Evolutionary conservation across 371 early-diverging fungal species (phyloP).

Genomic region (Circinella minor): DNA sequence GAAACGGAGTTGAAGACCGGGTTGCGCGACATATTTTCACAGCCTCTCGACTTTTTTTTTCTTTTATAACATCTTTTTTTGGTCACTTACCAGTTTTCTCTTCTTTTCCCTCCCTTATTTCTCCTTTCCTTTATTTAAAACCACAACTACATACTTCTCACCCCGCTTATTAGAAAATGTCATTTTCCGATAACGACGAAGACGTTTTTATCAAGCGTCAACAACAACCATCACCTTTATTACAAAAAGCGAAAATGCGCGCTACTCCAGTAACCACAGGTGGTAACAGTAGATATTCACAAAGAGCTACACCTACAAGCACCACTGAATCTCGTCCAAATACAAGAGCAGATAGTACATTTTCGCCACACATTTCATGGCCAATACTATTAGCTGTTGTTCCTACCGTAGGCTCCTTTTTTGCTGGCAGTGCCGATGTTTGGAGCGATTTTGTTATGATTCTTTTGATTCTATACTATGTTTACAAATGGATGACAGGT

Average conservation of each 20-base stretch:
- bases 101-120: constrained; percentile 15
- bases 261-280: not conserved
- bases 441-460: constrained; percentile 73
- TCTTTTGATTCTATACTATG: constrained; percentile 64
- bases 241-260: constrained; percentile 12
- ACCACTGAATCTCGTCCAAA: not conserved
- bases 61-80: not conserved
- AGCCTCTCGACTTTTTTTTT: constrained; percentile 10
- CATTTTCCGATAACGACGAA: constrained; percentile 27
- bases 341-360: constrained; percentile 9
- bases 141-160: too few relatives aligned
- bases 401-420: constrained; percentile 67
- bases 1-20: constrained; percentile 1
- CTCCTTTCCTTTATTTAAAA: constrained; percentile 12
- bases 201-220: constrained; percentile 17
- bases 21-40: constrained; percentile 8
- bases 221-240: not conserved
- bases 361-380: constrained; percentile 53
- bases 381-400: constrained; percentile 68
- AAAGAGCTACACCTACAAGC: too few relatives aligned
- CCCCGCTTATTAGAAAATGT: not conserved
- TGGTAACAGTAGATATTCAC: too few relatives aligned
- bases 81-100: constrained; percentile 9
- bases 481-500: constrained; percentile 76
- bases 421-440: constrained; percentile 66